These are phyloP conservation scores for Leccinum solheimii DNA, from an alignment of 1,284 basidiomycete genomes.

Conservation along the genomic window DNA sequence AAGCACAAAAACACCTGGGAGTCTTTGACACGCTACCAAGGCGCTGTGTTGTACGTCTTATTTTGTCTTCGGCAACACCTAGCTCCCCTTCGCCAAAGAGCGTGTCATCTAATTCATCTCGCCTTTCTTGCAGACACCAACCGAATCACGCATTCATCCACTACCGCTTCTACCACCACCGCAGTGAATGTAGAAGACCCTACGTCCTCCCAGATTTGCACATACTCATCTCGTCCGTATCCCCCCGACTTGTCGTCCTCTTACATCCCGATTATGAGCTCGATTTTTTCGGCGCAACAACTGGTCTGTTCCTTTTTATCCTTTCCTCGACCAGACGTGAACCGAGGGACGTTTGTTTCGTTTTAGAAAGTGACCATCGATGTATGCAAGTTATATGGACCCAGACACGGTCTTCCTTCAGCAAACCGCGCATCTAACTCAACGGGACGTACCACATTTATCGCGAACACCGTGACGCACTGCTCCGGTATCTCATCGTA, in stretches of 20 bases:
- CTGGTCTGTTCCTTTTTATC: slow-evolving; percentile 47
- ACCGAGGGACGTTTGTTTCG: not conserved
- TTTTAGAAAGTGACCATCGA: slow-evolving; percentile 91
- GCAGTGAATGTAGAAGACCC: slow-evolving; percentile 39
- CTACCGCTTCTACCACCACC: slow-evolving; percentile 28
- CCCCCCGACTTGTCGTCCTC: slow-evolving; percentile 82
- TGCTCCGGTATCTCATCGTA: slow-evolving; percentile 88
- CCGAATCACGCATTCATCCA: slow-evolving; percentile 54
- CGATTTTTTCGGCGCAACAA: slow-evolving; percentile 99
- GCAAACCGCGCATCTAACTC: slow-evolving; percentile 92
- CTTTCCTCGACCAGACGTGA: not conserved
- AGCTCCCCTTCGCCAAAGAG: not conserved
- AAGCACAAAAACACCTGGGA: slow-evolving; percentile 87
- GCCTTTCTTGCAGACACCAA: slow-evolving; percentile 72
- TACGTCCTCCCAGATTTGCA: slow-evolving; percentile 65
- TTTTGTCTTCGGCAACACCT: not conserved
- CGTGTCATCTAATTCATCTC: not conserved
- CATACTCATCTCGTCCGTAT: slow-evolving; percentile 91
- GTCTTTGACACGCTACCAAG: slow-evolving; percentile 91
- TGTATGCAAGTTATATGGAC: slow-evolving; percentile 89
- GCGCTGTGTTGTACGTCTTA: slow-evolving; percentile 79
- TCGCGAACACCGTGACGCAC: slow-evolving; percentile 74
- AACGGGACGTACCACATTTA: slow-evolving; percentile 86
- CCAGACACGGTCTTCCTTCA: slow-evolving; percentile 93
- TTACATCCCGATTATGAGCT: slow-evolving; percentile 98